Conservation (phyloP, 2,329 filamentous ascomycete species). For the Sclerotinia trifoliorum region DNA sequence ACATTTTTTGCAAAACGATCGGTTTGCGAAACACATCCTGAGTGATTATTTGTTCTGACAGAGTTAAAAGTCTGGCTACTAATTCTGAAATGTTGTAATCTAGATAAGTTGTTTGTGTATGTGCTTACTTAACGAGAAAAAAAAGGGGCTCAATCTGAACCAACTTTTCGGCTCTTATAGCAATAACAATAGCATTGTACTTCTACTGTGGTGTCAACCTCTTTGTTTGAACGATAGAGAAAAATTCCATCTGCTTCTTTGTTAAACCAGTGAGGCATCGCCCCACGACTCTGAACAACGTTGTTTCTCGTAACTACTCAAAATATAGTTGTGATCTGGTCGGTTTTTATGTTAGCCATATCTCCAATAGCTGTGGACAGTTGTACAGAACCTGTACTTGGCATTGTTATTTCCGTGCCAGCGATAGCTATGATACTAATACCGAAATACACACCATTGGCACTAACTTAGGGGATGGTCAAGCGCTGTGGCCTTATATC, state of each 20-base stretch:
- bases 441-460: not conserved
- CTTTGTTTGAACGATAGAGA: not conserved
- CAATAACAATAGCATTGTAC: not conserved
- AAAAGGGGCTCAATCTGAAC: not conserved
- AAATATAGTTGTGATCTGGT: not conserved
- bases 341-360: not conserved
- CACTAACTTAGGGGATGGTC: not conserved
- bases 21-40: slow-evolving; percentile 13
- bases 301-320: not conserved
- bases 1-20: not conserved
- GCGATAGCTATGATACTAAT: too few relatives aligned
- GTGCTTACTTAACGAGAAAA: not conserved
- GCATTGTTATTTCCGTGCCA: too few relatives aligned
- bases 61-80: not conserved
- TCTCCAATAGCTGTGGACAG: not conserved
- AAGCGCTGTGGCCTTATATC: too few relatives aligned
- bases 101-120: not conserved
- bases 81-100: not conserved
- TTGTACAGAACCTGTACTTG: not conserved
- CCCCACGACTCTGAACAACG: not conserved
- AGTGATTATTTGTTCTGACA: not conserved
- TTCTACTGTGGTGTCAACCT: not conserved
- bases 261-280: not conserved
- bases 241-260: not conserved
- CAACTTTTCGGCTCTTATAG: not conserved